Evolutionary conservation across 352 stramenopile species (phyloP), one percentile per base, ranked within the genome.

Genomic region (Phytopythium vexans): DNA sequence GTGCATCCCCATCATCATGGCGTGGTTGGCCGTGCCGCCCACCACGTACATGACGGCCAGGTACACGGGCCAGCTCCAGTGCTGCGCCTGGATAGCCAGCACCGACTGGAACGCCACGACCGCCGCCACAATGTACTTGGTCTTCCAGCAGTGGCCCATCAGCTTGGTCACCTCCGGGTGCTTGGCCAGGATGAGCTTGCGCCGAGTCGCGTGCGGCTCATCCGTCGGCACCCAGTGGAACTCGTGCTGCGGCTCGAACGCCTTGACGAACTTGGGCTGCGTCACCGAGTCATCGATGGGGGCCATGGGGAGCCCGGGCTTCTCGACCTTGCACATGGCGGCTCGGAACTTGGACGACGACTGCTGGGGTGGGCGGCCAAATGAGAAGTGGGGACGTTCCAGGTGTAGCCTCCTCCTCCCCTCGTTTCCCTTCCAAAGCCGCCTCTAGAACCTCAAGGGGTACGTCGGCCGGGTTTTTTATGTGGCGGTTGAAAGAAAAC

Each of bases 1-100:
- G 74, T 99, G 97, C 71, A 98, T 98, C 10, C 79, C 91, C 54
- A 99, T 81, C 65, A 94, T 97, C 67, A 99, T 92, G 56, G 77
- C 87, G 72, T 99, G 96, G 68, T 97, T 98, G 55, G 88, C 77
- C 33, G 90, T 97, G 54, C 89, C 96, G 34, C 89, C 90, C 6
- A 98, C 60, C 11, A 89, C 71, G 68, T 98, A 98, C 21, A 83
- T 69, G 39, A 90, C 39, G 48, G 70, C 38, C 31, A 88, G 21
- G 56, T 75, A 86, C 40, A 62, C 46, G 7, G 74, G 68, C 80
- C 77, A 97, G n/a, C 65, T 74, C 54, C 85, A 70, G 58, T 71
- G 71, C 53, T 77, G 72, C 16, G 92, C 61, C 14, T 77, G 64
- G 45, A 89, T 88, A 14, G 89, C 79, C 38, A 87, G 77, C 41